Percentiles rank a stretch among this genome's conserved stretches.
Conservation (phyloP, 495 filamentous ascomycete species). For the Penicillium samsonianum region DNA sequence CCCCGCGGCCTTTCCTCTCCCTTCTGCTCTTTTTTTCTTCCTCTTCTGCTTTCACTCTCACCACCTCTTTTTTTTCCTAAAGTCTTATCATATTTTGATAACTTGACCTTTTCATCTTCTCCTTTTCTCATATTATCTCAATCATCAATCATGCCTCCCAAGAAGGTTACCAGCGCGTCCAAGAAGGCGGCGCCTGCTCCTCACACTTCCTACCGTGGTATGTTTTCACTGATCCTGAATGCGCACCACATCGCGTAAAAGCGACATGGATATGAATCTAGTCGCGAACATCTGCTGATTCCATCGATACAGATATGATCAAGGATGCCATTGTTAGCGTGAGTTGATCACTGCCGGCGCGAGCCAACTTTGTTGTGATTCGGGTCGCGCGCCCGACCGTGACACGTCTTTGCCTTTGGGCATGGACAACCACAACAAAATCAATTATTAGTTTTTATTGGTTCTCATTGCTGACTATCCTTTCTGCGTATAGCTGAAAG, state of each 20-base stretch:
- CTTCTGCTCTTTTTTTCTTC: conserved; percentile 30
- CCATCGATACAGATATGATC: conserved; percentile 61
- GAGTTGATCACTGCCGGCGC: conserved; percentile 51
- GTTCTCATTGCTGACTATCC: conserved; percentile 35
- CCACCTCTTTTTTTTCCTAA: conserved; percentile 21
- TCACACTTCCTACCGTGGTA: conserved; percentile 64
- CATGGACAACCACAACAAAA: conserved; percentile 29
- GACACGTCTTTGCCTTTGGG: conserved; percentile 39
- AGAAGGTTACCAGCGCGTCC: conserved; percentile 51
- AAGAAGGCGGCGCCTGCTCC: conserved; percentile 53
- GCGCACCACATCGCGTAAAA: conserved; percentile 48
- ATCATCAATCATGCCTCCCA: conserved; percentile 51
- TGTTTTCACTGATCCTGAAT: conserved; percentile 47
- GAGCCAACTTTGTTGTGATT: conserved; percentile 33
- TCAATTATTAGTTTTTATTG: conserved; percentile 19
- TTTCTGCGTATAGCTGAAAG: conserved; percentile 56
- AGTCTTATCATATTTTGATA: conserved; percentile 15
- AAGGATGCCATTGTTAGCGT: conserved; percentile 68
- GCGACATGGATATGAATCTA: conserved; percentile 26
- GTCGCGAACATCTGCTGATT: conserved; percentile 55
- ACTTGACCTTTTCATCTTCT: conserved; percentile 17
- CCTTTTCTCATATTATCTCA: conserved; percentile 22
- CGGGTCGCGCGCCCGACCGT: conserved; percentile 46
- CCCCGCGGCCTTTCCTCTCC: conserved; percentile 50
- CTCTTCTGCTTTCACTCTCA: conserved; percentile 18